Base-by-base conservation (phyloP, 176 grass and related monocot species). In the Melocanna baccifera region DNA sequence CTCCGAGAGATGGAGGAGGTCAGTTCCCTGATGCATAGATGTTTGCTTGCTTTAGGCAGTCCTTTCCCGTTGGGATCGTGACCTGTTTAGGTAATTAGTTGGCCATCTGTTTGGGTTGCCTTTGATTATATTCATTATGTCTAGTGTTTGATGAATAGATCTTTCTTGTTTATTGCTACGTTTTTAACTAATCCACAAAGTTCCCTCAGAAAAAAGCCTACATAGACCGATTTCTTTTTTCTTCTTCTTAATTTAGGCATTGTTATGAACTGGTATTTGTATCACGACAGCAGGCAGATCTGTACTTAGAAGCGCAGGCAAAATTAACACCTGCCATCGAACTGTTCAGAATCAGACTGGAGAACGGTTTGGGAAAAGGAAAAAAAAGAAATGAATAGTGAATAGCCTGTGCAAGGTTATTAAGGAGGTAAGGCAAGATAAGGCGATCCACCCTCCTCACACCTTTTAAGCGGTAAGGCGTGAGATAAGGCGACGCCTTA, bases 1-100 rank as follows among this genome's bases (percentile, higher is more conserved):
- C 94, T 99, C 48, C 81, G 96, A 48, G 96, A 99, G 88, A 99
- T 96, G 96, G 86, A 91, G 78, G 96, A 99, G 96, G 96, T 99
- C 67, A 81, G 71, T n/a, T 42, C 18, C 67, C 39, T 71, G 39
- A 67, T 87, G n/a, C 32, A 12, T 91, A 18, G 67, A 45, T 59
- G 32, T 55, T 18, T 75, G 34, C 22, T 65, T 84, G 8, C 47
- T 36, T 78, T 14, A 47, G 41, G 36, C 61, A 40, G 57, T 71
- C 46, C 9, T 83, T 26, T n/a, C 26, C 51, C n/a, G 20, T 19
- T 29, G 58, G 18, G 45, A 64, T 64, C 48, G 7, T 59, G 22
- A 56, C 26, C 64, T 22, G 64, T 25, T 34, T 48, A 48, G 4
- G 19, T 70, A 8, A 41, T 50, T 36, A 19, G 19, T 53, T 5